Evolutionary conservation across 169 alveolate species (phyloP), one percentile per base, ranked within the genome.

Genomic region (Amoebophrya sp.): DNA sequence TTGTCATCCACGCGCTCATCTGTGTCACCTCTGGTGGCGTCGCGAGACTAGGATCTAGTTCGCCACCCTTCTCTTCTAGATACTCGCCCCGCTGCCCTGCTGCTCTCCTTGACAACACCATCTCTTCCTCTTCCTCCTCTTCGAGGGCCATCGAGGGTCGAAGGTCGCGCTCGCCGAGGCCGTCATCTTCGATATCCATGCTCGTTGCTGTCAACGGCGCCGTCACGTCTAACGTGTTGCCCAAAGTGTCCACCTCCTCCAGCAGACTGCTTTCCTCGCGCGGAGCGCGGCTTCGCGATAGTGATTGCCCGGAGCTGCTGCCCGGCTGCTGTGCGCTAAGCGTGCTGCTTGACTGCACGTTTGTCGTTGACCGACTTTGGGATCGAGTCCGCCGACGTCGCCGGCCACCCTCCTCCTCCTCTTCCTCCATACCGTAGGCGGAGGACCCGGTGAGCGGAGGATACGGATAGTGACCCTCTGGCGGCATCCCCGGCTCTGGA

Each of bases 351-450:
- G n/a, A n/a, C n/a, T n/a, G n/a, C n/a, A n/a, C n/a, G n/a, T n/a
- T n/a, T n/a, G n/a, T n/a, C n/a, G n/a, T n/a, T n/a, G n/a, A n/a
- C n/a, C n/a, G n/a, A n/a, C n/a, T n/a, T n/a, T n/a, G n/a, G n/a
- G n/a, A n/a, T n/a, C n/a, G n/a, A n/a, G n/a, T n/a, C n/a, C n/a
- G n/a, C n/a, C n/a, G n/a, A n/a, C n/a, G n/a, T n/a, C n/a, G n/a
- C n/a, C n/a, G n/a, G n/a, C n/a, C n/a, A n/a, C n/a, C 83, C 38
- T 65, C 83, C 33, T 65, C 83, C 83, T 65, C 83, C 83, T 65
- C 83, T 36, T 12, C 12, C 33, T 26, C 2, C 36, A 10, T 6
- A 6, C 83, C 38, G 33, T 36, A 36, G 39, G 83, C n/a, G 83
- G 18, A 36, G 26, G 39, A 26, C 83, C 3, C 33, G 83, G 83